Conservation (phyloP, 441 rosid species). For the Metrosideros polymorpha region DNA sequence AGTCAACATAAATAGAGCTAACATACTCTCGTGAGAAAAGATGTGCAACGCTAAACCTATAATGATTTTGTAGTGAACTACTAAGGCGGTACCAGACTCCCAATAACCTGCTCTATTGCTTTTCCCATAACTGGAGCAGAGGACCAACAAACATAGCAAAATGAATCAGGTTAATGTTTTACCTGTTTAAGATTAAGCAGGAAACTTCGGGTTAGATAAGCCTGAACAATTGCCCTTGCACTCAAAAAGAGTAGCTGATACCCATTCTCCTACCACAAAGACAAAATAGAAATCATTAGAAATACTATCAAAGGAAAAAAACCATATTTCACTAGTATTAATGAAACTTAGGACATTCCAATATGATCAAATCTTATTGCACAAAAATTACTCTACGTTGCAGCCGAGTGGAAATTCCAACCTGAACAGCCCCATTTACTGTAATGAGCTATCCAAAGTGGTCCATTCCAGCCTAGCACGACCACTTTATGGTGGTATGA, state of each 20-base stretch:
- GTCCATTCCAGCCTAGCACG: neutral
- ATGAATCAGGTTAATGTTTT: neutral
- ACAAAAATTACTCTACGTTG: neutral
- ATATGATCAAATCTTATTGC: neutral
- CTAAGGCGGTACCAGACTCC: neutral
- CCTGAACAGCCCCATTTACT: neutral
- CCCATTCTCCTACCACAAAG: constrained; percentile 68
- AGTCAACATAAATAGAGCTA: neutral
- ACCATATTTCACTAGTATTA: neutral
- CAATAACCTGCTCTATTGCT: neutral
- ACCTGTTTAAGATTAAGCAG: constrained; percentile 84
- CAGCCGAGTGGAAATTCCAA: neutral
- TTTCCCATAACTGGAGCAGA: neutral
- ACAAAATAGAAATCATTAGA: neutral
- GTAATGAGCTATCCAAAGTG: neutral
- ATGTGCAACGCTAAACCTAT: neutral
- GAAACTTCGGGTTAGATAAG: constrained; percentile 79
- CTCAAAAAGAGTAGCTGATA: constrained; percentile 86
- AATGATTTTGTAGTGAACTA: neutral
- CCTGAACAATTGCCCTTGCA: constrained; percentile 93
- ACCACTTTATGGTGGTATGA: neutral
- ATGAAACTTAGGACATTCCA: neutral
- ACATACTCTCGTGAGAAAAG: neutral
- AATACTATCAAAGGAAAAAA: neutral
- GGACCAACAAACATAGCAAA: neutral